Percentiles rank a stretch among this genome's conserved stretches.
phyloP scores from a whole-genome alignment of 345 rosid genomes.

The Lumnitzera racemosa region DNA sequence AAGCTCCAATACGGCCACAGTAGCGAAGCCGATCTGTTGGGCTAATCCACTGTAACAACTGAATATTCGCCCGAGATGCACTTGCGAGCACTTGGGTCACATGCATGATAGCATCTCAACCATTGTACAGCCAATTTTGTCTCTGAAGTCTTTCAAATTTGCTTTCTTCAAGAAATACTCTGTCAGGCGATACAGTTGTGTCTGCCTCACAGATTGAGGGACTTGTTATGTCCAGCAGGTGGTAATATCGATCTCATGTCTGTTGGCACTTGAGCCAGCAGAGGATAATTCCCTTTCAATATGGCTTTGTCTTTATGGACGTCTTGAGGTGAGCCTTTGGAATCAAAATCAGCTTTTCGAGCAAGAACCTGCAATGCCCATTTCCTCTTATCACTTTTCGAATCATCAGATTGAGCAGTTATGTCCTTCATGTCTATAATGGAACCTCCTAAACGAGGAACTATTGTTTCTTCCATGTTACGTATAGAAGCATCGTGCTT shows the following conservation, averaged over 20 bases:
- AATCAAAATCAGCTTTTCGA: constrained; percentile 60
- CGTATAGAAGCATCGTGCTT: constrained; percentile 27
- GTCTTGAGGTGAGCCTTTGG: constrained; percentile 39
- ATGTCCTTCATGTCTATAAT: constrained; percentile 30
- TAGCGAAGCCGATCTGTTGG: too few species aligned
- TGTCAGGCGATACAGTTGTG: constrained; percentile 75
- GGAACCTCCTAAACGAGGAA: constrained; percentile 21
- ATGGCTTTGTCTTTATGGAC: constrained; percentile 47
- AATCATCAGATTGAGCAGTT: constrained; percentile 36
- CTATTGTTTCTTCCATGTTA: constrained; percentile 19
- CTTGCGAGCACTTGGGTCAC: too few species aligned
- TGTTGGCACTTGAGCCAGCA: constrained; percentile 35
- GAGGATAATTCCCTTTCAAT: constrained; percentile 75
- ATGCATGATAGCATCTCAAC: constrained; percentile 59
- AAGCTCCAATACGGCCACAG: too few species aligned
- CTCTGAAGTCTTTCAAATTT: constrained; percentile 71
- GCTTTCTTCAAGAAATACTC: constrained; percentile 73
- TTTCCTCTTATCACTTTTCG: constrained; percentile 77
- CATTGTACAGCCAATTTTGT: constrained; percentile 81
- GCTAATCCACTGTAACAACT: too few species aligned
- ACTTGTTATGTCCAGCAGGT: constrained; percentile 47
- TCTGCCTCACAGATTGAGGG: constrained; percentile 82
- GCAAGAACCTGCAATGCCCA: constrained; percentile 97
- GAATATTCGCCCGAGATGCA: too few species aligned
- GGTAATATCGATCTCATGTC: too few species aligned